Evolutionary conservation across 805 yeast species (phyloP), one percentile per base, ranked within the genome.

Genomic region (Cyberlindnera veronae): DNA sequence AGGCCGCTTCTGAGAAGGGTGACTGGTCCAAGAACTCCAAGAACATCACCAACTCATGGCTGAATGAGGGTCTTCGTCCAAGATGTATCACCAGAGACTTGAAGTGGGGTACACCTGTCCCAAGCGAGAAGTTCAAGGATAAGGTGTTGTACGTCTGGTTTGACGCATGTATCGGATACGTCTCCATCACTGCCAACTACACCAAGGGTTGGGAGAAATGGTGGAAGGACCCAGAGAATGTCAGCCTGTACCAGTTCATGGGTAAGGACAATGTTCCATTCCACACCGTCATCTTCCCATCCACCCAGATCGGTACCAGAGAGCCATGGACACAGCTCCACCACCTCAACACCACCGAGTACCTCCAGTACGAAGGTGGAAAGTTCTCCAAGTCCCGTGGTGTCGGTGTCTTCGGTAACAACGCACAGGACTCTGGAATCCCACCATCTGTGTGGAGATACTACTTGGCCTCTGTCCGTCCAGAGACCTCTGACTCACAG

Each of bases 191-290:
- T 21, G 97, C 98, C 19, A 84, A 84, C 63, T 95, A 91, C 67
- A 80, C 88, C 14, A 63, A 73, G 31, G 68, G 68, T 32, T 91
- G 98, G 98, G 68, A 74, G 55, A 61, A 77, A 53, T 91, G 99
- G 99, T 93, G 99, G 99, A 79, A 77, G 55, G 72, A 84, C 58
- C 95, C 96, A n/a, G 88, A 89, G 39, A 63, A 89, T 47, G 96
- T 93, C 48, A 67, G 84, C 50, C 71, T 93, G 51, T 88, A 86
- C 63, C 99, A 93, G 71, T 93, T 93, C 64, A 93, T 93, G 99
- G 99, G 99, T 66, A 93, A 93, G 64, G 99, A 93, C 66, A 93
- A 93, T 60, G 97, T 90, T 56, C 97, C 98, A 23, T 93, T 93
- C 87, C 99, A 93, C 62, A 84, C 96, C 1, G 99, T 93, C 41